Conservation (phyloP, 495 filamentous ascomycete genomes). For the Aspergillus incahuasiensis region DNA sequence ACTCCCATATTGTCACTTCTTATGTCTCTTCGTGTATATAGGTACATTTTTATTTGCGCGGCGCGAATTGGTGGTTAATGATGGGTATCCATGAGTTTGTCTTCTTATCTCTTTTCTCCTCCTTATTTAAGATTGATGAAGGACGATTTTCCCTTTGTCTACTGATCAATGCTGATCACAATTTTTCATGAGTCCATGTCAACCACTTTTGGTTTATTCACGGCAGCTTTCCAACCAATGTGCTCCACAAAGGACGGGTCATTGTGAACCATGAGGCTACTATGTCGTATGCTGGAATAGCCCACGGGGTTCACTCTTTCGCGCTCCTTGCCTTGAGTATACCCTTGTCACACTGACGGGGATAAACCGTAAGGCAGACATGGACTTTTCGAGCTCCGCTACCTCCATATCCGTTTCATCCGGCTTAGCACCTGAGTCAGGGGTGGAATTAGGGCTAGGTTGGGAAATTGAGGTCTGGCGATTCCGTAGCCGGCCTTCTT, state of each 20-base stretch:
- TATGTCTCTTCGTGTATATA: conserved; percentile 18
- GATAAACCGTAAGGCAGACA: conserved; percentile 80
- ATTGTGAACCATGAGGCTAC: no score
- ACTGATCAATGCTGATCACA: no score
- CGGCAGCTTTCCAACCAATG: no score
- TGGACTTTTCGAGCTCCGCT: conserved; percentile 67
- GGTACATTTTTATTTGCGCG: neutral
- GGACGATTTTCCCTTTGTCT: neutral
- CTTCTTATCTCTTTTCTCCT: neutral
- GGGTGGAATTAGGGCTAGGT: conserved; percentile 8
- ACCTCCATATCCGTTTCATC: conserved; percentile 67
- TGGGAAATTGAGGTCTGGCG: conserved; percentile 34
- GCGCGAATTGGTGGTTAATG: neutral
- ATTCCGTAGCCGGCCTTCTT: conserved; percentile 37
- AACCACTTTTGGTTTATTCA: no score
- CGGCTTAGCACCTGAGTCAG: neutral
- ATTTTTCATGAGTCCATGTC: neutral
- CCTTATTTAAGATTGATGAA: neutral
- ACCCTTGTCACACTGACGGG: conserved; percentile 58
- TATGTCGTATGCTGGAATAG: neutral
- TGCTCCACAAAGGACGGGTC: no score
- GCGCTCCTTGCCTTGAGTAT: neutral
- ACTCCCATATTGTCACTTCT: conserved; percentile 10
- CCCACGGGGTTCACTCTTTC: neutral
- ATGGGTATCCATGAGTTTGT: neutral